Percentiles rank a stretch among this genome's conserved stretches.
Evolutionary conservation across 75 land plant species (phyloP).

Genomic region (Selaginella tamariscina): DNA sequence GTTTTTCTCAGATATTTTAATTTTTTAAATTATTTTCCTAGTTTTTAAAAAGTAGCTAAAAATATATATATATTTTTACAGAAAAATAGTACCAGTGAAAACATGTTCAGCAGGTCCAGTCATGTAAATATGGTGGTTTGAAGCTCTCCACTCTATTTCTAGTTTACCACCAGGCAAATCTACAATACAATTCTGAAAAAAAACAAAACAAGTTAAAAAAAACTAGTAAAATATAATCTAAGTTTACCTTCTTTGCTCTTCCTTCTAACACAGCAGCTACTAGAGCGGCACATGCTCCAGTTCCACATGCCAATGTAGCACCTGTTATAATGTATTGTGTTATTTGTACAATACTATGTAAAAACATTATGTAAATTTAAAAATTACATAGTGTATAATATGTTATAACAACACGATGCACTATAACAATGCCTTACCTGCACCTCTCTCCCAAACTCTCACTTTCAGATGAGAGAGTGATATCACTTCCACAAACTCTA

Average conservation of each 20-base stretch:
- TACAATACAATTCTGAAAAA: conserved; percentile 63
- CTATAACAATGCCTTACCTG: conserved; percentile 37
- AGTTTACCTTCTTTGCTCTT: conserved; percentile 53
- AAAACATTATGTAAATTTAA: too few species aligned
- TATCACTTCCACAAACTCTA: conserved; percentile 83
- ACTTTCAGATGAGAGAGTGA: conserved; percentile 70
- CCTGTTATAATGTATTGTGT: too few species aligned
- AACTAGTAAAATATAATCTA: neutral
- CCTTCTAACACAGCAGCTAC: conserved; percentile 93
- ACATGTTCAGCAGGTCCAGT: conserved; percentile 85
- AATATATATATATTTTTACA: neutral
- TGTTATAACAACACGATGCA: neutral
- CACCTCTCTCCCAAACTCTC: conserved; percentile 99
- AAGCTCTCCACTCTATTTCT: conserved; percentile 87
- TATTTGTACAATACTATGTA: too few species aligned
- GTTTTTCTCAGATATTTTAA: too few species aligned
- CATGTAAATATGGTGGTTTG: conserved; percentile 88
- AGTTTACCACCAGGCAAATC: conserved; percentile 95
- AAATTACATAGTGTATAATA: too few species aligned
- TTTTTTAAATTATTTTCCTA: too few species aligned
- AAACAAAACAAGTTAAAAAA: neutral
- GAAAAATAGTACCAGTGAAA: conserved; percentile 39
- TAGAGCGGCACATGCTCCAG: conserved; percentile 91
- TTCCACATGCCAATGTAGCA: conserved; percentile 95
- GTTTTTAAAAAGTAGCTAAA: too few species aligned